A percentile compares a stretch with the other conserved stretches of the same genome.
phyloP scores from a whole-genome alignment of 2,329 filamentous ascomycete species.

The Epichloe hybrida region DNA sequence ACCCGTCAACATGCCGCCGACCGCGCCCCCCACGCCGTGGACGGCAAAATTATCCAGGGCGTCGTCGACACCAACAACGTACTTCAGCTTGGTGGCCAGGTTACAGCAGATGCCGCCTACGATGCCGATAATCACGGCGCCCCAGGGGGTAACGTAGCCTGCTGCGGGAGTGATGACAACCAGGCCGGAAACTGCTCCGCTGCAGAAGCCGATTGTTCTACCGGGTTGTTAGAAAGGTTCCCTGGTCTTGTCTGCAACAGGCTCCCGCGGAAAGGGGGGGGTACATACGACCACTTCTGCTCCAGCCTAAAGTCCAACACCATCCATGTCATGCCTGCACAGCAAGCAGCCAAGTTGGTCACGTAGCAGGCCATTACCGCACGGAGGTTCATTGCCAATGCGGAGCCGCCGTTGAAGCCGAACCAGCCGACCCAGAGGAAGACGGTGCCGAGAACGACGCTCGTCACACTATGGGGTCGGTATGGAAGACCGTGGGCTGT shows the following conservation, averaged over 20 bases:
- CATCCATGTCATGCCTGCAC: slow-evolving; percentile 73
- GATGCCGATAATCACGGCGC: slow-evolving; percentile 43
- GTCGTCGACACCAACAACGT: slow-evolving; percentile 68
- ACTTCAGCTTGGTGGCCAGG: slow-evolving; percentile 76
- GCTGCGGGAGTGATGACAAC: slow-evolving; percentile 79
- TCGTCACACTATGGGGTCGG: slow-evolving; percentile 60
- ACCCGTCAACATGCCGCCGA: slow-evolving; percentile 66
- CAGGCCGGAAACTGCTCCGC: slow-evolving; percentile 72
- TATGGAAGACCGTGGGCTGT: slow-evolving; percentile 50
- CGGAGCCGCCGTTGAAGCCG: slow-evolving; percentile 84
- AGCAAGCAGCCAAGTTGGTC: slow-evolving; percentile 74
- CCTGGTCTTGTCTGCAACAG: neutral
- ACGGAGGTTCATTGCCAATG: slow-evolving; percentile 68
- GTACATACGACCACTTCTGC: slow-evolving; percentile 52
- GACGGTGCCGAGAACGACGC: slow-evolving; percentile 60
- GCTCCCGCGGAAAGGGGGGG: neutral
- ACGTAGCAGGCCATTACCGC: slow-evolving; percentile 82
- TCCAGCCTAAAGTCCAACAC: slow-evolving; percentile 84
- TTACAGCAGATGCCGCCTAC: slow-evolving; percentile 58
- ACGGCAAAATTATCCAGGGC: slow-evolving; percentile 85
- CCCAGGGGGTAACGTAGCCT: slow-evolving; percentile 61
- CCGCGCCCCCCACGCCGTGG: slow-evolving; percentile 77
- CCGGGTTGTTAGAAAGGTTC: neutral
- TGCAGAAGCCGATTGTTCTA: slow-evolving; percentile 85
- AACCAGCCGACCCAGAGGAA: slow-evolving; percentile 93